Percentiles rank a stretch among this genome's conserved stretches.
Conservation (phyloP, 257 asterid species). For the Solanum tarapatanum region DNA sequence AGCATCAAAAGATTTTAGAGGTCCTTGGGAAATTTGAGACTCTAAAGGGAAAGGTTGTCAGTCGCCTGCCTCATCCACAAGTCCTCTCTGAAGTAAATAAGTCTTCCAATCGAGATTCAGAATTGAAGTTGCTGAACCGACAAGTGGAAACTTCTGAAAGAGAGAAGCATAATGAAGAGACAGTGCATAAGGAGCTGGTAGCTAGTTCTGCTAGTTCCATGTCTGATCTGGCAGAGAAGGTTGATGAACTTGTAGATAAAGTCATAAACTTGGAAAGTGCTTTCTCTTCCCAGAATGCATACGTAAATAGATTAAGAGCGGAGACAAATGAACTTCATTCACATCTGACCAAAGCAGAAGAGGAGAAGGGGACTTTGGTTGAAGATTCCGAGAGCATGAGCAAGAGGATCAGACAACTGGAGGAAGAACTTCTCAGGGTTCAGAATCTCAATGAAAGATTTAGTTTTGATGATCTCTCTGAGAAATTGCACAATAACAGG, state of each 20-base stretch:
- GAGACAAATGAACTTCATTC: slow-evolving; percentile 23
- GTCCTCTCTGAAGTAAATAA: slow-evolving; percentile 1
- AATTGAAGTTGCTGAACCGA: not conserved
- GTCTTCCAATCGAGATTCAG: not conserved
- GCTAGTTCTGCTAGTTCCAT: slow-evolving; percentile 9
- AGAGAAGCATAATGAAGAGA: slow-evolving; percentile 3
- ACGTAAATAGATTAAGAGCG: slow-evolving; percentile 21
- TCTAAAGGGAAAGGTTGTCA: slow-evolving; percentile 13
- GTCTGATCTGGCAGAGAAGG: slow-evolving; percentile 29
- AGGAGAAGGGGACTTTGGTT: slow-evolving; percentile 16
- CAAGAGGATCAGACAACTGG: slow-evolving; percentile 23
- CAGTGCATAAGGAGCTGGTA: slow-evolving; percentile 10
- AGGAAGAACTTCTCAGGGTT: slow-evolving; percentile 23
- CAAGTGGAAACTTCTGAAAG: slow-evolving; percentile 4
- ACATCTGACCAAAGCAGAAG: slow-evolving; percentile 13
- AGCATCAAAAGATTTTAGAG: slow-evolving; percentile 19
- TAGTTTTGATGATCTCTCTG: slow-evolving; percentile 8
- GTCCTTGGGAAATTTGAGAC: slow-evolving; percentile 15
- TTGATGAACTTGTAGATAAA: slow-evolving; percentile 34
- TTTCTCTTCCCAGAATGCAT: slow-evolving; percentile 25
- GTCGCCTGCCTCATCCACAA: not conserved
- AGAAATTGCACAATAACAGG: slow-evolving; percentile 14
- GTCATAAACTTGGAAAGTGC: slow-evolving; percentile 21
- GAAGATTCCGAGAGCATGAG: slow-evolving; percentile 17
- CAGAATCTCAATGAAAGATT: slow-evolving; percentile 14